Base-by-base conservation (phyloP, 768 basidiomycete species). In the Omphalotus guepiniiformis region DNA sequence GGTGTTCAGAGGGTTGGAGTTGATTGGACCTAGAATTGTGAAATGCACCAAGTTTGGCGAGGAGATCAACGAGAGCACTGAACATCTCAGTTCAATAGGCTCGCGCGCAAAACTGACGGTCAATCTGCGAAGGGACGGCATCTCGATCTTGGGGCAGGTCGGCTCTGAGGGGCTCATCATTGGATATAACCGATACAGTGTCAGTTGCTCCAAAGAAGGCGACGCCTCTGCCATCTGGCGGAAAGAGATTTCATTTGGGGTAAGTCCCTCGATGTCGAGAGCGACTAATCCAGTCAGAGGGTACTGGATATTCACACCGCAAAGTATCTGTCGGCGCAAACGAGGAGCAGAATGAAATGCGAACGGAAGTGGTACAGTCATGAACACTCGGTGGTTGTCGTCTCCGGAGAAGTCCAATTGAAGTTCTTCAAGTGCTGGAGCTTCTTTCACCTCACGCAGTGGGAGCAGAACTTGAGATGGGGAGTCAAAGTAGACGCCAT, bases 31-130 rank as follows among this genome's bases (percentile, higher is more conserved):
- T 13, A 16, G n/a, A n/a, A 49, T 39, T 36, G 27, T 9, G 34
- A 49, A 18, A 35, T 21, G 27, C n/a, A 15, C 18, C 8, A 49
- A 32, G 18, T 43, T 49, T n/a, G 48, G 48, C 34, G 41, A n/a
- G 2, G 35, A 49, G 32, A 49, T 39, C 13, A 36, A 40, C 21
- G 48, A 15, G 15, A 49, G 16, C 4, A 49, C 25, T 8, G 34
- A 9, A 4, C 30, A 32, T 0, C 25, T 21, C n/a, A 23, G 34
- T 27, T 29, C 21, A 29, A 26, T 27, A 8, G 26, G 12, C 19
- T n/a, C 9, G 18, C 21, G 41, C 7, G 32, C 30, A 16, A 42
- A 41, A 25, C 48, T 49, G 39, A 49, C 41, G 32, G 15, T 29
- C 13, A 49, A 26, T n/a, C 30, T 35, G 6, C 32, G 26, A 6